These are phyloP conservation scores for Calonectria naviculata DNA, from an alignment of 2,329 filamentous ascomycete genomes.

Conservation along the genomic window DNA sequence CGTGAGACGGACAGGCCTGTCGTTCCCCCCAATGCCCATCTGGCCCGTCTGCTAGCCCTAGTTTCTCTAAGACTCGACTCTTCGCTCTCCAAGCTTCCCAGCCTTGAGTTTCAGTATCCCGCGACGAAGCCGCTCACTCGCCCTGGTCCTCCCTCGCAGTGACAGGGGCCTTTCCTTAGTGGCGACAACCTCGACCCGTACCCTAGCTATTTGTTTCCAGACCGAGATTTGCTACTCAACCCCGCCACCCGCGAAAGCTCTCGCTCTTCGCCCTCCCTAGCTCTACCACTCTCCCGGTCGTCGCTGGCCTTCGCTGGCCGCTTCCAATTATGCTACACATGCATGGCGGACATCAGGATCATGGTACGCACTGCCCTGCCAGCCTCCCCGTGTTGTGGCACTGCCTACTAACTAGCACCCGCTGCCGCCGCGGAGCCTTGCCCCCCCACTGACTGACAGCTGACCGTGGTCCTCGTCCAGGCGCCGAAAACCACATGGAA, in stretches of 20 bases:
- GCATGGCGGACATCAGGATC: constrained; percentile 55
- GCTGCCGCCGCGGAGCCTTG: constrained; percentile 6
- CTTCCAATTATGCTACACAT: constrained; percentile 56
- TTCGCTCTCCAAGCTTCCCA: constrained; percentile 23
- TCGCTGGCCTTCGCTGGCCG: constrained; percentile 37
- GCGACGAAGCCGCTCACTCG: constrained; percentile 21
- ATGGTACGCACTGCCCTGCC: constrained; percentile 46
- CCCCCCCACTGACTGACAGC: constrained; percentile 29
- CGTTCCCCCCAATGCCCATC: constrained; percentile 3
- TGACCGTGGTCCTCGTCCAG: constrained; percentile 40
- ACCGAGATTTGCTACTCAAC: constrained; percentile 41
- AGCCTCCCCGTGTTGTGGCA: constrained; percentile 4
- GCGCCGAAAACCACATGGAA: constrained; percentile 45
- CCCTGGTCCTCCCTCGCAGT: constrained; percentile 14
- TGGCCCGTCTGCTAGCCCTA: background rate
- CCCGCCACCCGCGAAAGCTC: constrained; percentile 36
- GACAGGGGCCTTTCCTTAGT: constrained; percentile 22
- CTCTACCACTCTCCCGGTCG: constrained; percentile 28
- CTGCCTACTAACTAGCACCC: constrained; percentile 11
- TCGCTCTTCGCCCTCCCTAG: constrained; percentile 27
- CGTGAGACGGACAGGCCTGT: background rate
- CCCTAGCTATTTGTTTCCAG: constrained; percentile 26
- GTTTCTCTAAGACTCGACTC: constrained; percentile 8
- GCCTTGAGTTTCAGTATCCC: constrained; percentile 30
- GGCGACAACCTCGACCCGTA: constrained; percentile 25